Evolutionary conservation across 805 yeast species (phyloP).

Genomic region (Candida odintsovae): DNA sequence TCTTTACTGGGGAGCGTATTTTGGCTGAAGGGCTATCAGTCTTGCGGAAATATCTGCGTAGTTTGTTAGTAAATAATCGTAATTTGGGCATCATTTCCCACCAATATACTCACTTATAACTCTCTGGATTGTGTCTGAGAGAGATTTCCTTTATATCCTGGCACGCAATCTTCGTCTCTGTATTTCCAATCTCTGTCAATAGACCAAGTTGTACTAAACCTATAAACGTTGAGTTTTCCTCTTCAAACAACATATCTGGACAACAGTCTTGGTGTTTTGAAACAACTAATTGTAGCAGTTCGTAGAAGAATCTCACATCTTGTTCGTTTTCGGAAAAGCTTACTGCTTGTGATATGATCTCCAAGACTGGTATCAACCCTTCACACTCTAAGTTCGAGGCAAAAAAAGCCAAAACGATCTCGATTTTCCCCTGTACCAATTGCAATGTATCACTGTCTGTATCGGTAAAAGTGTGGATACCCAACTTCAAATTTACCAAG

Average conservation of each 20-base stretch:
- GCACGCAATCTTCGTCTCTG: not conserved
- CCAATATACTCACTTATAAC: not conserved
- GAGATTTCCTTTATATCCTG: not conserved
- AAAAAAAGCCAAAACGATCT: not conserved
- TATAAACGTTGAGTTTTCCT: not conserved
- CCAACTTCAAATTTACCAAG: conserved; percentile 31
- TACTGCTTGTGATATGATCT: not conserved
- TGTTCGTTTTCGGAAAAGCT: not conserved
- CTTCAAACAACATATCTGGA: not conserved
- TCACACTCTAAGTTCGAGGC: not conserved
- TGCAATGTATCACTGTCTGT: conserved; percentile 13
- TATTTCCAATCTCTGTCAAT: not conserved
- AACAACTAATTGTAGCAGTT: not conserved
- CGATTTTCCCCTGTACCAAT: conserved; percentile 16
- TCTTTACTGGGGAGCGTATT: not conserved
- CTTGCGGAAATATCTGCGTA: not conserved
- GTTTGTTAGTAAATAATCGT: not conserved
- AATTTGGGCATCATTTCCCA: no score
- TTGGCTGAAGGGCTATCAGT: not conserved
- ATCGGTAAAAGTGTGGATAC: conserved; percentile 20
- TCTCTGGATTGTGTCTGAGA: not conserved
- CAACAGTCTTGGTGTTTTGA: not conserved
- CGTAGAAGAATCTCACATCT: not conserved
- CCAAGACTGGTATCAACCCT: not conserved
- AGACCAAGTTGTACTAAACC: not conserved